phyloP scores from a whole-genome alignment of 352 stramenopile species.

The Phytophthora chlamydospora region DNA sequence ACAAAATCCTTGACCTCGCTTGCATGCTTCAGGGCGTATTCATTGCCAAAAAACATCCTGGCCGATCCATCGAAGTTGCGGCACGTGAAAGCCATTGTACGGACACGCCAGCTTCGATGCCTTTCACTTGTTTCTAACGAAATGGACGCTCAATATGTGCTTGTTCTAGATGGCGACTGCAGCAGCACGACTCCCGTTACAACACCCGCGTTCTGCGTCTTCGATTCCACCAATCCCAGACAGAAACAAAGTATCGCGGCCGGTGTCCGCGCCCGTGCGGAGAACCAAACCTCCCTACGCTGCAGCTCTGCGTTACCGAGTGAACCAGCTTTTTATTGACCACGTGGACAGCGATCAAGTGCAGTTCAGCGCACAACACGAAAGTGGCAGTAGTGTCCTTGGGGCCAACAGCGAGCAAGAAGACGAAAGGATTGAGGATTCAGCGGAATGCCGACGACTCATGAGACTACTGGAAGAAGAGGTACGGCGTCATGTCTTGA shows the following conservation, averaged over 20 bases:
- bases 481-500: conserved; percentile 22
- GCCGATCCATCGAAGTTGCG: conserved; percentile 71
- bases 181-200: conserved; percentile 27
- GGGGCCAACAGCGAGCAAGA: neutral
- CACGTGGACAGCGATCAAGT: conserved; percentile 8
- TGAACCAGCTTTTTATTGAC: conserved; percentile 36
- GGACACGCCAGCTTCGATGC: conserved; percentile 2
- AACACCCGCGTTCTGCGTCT: conserved; percentile 13
- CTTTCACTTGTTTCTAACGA: too few relatives aligned
- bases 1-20: neutral
- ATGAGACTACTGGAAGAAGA: conserved; percentile 41
- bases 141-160: neutral
- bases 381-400: conserved; percentile 8
- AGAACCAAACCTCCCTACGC: conserved; percentile 63
- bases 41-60: conserved; percentile 77
- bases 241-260: conserved; percentile 35
- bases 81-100: conserved; percentile 73
- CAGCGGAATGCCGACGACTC: conserved; percentile 22
- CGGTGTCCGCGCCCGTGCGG: conserved; percentile 74
- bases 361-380: neutral
- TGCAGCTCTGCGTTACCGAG: conserved; percentile 54
- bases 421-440: conserved; percentile 7
- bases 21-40: conserved; percentile 19
- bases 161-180: conserved; percentile 54
- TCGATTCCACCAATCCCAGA: conserved; percentile 4